These are phyloP conservation scores for Tillandsia fasciculata DNA, from an alignment of 176 grass and related monocot species.

Conservation along the genomic window DNA sequence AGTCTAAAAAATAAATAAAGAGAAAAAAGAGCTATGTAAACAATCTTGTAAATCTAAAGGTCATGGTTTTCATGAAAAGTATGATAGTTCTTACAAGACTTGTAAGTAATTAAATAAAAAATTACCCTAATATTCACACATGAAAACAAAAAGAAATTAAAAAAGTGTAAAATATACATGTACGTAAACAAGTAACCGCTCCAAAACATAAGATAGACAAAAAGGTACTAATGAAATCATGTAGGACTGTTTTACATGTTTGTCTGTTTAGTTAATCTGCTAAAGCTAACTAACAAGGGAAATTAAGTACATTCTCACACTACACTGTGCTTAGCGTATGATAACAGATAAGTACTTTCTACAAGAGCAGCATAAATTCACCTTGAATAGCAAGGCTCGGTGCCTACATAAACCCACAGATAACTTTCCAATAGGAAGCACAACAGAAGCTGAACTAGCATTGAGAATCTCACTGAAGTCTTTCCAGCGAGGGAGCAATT, in stretches of 20 bases:
- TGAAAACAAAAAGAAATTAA: not conserved
- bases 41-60: no score
- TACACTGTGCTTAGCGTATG: not conserved
- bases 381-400: conserved; percentile 76
- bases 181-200: not conserved
- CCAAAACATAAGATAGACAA: not conserved
- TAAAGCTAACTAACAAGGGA: not conserved
- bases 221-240: not conserved
- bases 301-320: not conserved
- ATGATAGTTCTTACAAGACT: no score
- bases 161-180: not conserved
- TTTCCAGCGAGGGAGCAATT: conserved; percentile 47
- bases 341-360: not conserved
- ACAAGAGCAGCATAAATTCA: conserved; percentile 3
- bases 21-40: not conserved
- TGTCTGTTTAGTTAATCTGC: not conserved
- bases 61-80: not conserved
- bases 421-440: conserved; percentile 70
- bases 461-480: conserved; percentile 40
- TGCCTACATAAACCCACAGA: conserved; percentile 62
- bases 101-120: no score
- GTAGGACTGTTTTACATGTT: not conserved
- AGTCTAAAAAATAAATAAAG: conserved; percentile 28
- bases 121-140: no score
- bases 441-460: conserved; percentile 46